phyloP scores from a whole-genome alignment of 768 basidiomycete species.

The Dacryopinax spathularia region DNA sequence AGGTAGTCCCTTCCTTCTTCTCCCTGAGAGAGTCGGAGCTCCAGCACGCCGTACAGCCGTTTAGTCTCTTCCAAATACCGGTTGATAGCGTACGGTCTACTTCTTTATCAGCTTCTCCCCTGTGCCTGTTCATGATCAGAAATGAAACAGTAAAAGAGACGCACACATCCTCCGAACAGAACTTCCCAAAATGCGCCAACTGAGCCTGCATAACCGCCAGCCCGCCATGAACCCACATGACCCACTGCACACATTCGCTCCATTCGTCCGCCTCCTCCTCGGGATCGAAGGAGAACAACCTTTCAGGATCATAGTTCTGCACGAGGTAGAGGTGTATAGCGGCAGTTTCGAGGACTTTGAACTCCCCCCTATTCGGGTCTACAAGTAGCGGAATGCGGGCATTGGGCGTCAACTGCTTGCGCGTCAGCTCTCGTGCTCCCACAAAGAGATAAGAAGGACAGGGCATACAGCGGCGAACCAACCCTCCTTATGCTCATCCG shows the following conservation, averaged over 20 bases:
- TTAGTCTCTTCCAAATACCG: conserved; percentile 26
- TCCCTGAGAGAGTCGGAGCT: conserved; percentile 22
- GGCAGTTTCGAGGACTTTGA: conserved; percentile 31
- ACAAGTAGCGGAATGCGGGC: conserved; percentile 27
- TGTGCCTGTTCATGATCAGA: no score
- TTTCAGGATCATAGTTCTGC: conserved; percentile 64
- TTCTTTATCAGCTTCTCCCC: no score
- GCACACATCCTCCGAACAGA: no score
- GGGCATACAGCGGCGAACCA: no score
- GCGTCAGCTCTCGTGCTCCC: no score
- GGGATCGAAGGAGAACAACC: conserved; percentile 50
- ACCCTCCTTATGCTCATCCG: no score
- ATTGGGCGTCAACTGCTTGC: conserved; percentile 23
- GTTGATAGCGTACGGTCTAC: conserved; percentile 23
- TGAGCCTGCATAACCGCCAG: conserved; percentile 84
- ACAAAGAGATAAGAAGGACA: no score
- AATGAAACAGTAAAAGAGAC: no score
- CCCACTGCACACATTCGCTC: conserved; percentile 69
- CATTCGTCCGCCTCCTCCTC: conserved; percentile 35
- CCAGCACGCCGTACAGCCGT: conserved; percentile 14
- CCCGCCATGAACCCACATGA: conserved; percentile 73
- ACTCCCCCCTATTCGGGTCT: conserved; percentile 20
- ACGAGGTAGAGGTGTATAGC: conserved; percentile 71
- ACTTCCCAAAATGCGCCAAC: conserved; percentile 16
- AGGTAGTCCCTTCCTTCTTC: conserved; percentile 11